Base-by-base conservation (phyloP, 768 basidiomycete genomes). In the Psilocybe tampanensis region DNA sequence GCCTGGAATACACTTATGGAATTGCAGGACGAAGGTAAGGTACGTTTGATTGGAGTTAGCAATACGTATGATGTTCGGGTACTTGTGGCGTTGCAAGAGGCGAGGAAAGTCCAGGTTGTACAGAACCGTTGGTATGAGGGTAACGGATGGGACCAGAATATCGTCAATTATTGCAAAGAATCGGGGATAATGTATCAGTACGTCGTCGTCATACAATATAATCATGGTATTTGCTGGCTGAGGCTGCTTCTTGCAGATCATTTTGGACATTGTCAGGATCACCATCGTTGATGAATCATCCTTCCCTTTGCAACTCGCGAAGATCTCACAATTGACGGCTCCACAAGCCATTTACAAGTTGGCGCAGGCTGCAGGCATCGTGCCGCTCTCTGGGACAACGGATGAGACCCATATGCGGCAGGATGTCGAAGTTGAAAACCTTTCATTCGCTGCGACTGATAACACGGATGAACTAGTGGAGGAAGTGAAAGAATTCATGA, bases 191-290 rank as follows among this genome's bases (percentile, higher is more conserved):
- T 85, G 66, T 94, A 93, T 63, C 90, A 94, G 89, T 92, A 61
- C 22, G 63, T 63, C 18, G 8, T 17, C n/a, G n/a, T n/a, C n/a
- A n/a, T n/a, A n/a, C n/a, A n/a, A n/a, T n/a, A n/a, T n/a, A n/a
- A n/a, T n/a, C n/a, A n/a, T n/a, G n/a, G n/a, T n/a, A n/a, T n/a
- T n/a, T n/a, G n/a, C n/a, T n/a, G n/a, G n/a, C n/a, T n/a, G n/a
- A n/a, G n/a, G n/a, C n/a, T n/a, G n/a, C n/a, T 34, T 13, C 42
- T 48, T 50, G n/a, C 62, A 92, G 91, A 63, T 92, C 91, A 15
- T 94, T 94, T 70, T 94, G 93, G 92, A 94, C 93, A 21, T 72
- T 95, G 21, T 81, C 88, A 1, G 89, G 90, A n/a, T 89, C 90
- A 2, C 87, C 90, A 3, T 74, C 66, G 15, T 73, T 93, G 8